Percentiles rank a stretch among this genome's conserved stretches.
phyloP scores from a whole-genome alignment of 1,284 basidiomycete species.

The Leccinum olivaceoglutinosum region DNA sequence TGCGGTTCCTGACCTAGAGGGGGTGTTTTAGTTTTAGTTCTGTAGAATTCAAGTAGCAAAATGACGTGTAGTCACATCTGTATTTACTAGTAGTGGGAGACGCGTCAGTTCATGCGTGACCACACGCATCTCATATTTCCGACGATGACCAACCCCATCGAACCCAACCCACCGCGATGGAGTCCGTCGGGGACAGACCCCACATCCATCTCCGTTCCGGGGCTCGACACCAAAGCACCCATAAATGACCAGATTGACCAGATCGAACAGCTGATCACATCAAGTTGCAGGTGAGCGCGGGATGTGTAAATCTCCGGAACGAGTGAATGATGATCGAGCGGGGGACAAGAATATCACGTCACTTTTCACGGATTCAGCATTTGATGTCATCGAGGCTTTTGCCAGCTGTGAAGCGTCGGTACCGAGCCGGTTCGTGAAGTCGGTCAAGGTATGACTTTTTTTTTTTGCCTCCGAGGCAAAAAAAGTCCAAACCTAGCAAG shows the following conservation, averaged over 20 bases:
- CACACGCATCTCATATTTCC: conserved; percentile 8
- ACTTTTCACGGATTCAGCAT: conserved; percentile 87
- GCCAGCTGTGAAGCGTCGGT: conserved; percentile 85
- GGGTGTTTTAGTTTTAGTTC: conserved; percentile 42
- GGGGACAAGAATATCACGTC: conserved; percentile 64
- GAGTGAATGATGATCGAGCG: conserved; percentile 10
- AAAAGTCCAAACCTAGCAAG: no score
- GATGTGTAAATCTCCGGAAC: background rate
- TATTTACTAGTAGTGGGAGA: background rate
- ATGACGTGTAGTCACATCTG: no score
- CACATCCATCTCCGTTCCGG: conserved; percentile 60
- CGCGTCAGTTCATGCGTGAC: conserved; percentile 24
- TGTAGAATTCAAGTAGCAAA: background rate
- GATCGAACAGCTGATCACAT: conserved; percentile 92
- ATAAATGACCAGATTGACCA: conserved; percentile 86
- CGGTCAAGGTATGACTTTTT: conserved; percentile 59
- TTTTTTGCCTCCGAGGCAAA: no score
- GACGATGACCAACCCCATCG: conserved; percentile 32
- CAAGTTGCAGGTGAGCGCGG: conserved; percentile 59
- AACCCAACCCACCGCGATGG: conserved; percentile 56
- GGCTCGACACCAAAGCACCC: conserved; percentile 70
- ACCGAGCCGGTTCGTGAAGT: conserved; percentile 83
- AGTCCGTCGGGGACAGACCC: conserved; percentile 54
- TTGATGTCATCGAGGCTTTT: conserved; percentile 78
- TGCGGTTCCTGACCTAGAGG: conserved; percentile 46